phyloP scores from a whole-genome alignment of 805 yeast species.

The Zygosaccharomyces gambellarensis region DNA sequence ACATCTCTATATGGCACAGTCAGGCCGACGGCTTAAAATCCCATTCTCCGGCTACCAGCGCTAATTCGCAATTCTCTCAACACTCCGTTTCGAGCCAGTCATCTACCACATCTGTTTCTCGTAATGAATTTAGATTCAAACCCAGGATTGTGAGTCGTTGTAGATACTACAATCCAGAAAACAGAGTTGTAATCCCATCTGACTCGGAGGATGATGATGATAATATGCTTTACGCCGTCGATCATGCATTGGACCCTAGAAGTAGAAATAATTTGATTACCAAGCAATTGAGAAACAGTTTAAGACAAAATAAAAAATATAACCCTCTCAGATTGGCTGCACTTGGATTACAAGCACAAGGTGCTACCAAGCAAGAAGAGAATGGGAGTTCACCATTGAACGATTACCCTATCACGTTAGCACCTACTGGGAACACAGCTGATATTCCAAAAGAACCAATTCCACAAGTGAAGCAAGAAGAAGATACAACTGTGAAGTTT shows the following conservation, averaged over 20 bases:
- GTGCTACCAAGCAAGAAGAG: neutral
- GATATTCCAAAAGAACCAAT: neutral
- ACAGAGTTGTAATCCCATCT: conserved; percentile 2
- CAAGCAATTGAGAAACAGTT: conserved; percentile 17
- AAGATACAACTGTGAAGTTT: neutral
- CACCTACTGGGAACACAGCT: neutral
- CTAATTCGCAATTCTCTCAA: conserved; percentile 26
- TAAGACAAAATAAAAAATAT: neutral
- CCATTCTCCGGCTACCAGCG: conserved; percentile 23
- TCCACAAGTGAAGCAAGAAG: neutral
- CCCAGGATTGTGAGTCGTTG: conserved; percentile 26
- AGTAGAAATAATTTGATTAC: conserved; percentile 23
- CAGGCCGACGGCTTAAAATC: conserved; percentile 22
- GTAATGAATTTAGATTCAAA: conserved; percentile 23
- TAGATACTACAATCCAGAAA: conserved; percentile 13
- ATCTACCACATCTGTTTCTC: conserved; percentile 5
- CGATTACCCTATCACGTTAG: neutral
- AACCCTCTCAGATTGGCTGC: conserved; percentile 3
- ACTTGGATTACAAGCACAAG: neutral
- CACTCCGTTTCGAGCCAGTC: conserved; percentile 20
- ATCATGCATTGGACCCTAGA: conserved; percentile 22
- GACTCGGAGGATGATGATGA: conserved; percentile 9
- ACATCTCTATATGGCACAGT: conserved; percentile 32
- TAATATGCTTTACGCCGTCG: conserved; percentile 5
- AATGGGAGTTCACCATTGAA: neutral